phyloP scores from a whole-genome alignment of 495 filamentous ascomycete species.

The Cetradonia linearis region DNA sequence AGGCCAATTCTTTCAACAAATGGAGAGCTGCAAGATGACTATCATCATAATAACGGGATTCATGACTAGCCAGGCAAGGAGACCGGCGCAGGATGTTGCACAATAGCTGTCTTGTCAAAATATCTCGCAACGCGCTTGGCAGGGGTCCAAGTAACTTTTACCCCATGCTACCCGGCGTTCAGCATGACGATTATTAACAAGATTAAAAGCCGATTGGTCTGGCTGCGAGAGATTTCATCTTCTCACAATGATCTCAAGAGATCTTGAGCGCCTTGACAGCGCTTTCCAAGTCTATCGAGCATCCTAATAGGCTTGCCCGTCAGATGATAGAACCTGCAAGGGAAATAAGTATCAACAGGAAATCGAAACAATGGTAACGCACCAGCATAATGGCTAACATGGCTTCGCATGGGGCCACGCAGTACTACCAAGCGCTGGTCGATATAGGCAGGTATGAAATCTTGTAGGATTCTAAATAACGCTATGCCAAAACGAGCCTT shows the following conservation, averaged over 20 bases:
- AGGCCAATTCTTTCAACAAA: neutral
- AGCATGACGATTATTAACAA: neutral
- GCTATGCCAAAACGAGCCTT: neutral
- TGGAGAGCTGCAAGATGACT: neutral
- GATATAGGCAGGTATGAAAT: slow-evolving; percentile 62
- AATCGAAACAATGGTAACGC: neutral
- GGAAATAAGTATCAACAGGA: neutral
- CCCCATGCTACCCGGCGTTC: neutral
- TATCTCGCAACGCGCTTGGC: slow-evolving; percentile 1
- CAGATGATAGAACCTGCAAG: neutral
- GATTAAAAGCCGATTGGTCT: neutral
- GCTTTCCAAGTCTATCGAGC: neutral
- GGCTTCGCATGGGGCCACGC: neutral
- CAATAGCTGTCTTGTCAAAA: neutral
- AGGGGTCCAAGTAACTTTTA: neutral
- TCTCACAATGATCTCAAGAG: neutral
- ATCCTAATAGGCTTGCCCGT: neutral
- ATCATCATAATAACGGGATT: neutral
- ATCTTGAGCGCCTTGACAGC: neutral
- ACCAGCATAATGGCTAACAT: neutral
- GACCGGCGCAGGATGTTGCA: neutral
- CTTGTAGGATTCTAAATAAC: neutral
- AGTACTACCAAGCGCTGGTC: slow-evolving; percentile 41
- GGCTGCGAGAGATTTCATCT: neutral
- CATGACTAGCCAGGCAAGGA: neutral